phyloP scores from a whole-genome alignment of 2,329 filamentous ascomycete genomes.

The Nigrospora osmanthi region DNA sequence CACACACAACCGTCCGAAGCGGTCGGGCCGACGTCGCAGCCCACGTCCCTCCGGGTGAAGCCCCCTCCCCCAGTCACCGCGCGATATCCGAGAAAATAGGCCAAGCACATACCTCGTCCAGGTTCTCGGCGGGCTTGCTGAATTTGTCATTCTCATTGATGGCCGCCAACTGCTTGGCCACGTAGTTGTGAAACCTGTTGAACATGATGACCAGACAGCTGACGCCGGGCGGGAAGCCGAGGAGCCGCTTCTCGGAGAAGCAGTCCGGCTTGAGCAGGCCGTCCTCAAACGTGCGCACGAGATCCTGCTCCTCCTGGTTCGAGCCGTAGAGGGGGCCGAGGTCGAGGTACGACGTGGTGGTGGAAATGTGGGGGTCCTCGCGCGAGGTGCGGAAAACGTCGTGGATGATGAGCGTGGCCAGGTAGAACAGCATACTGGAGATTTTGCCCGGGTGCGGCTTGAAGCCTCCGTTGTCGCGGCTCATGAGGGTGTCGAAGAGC shows the following conservation, averaged over 20 bases:
- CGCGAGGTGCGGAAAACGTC: conserved; percentile 3
- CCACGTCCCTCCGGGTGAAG: not conserved
- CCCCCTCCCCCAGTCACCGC: too few relatives aligned
- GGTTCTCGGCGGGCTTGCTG: conserved; percentile 47
- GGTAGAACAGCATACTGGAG: conserved; percentile 67
- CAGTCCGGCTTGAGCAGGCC: conserved; percentile 66
- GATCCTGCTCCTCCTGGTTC: conserved; percentile 57
- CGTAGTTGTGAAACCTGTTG: conserved; percentile 80
- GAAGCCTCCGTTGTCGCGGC: conserved; percentile 40
- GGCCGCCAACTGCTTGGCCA: conserved; percentile 68
- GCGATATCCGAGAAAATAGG: too few relatives aligned
- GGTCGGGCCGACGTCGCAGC: conserved; percentile 19
- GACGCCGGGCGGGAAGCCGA: conserved; percentile 65
- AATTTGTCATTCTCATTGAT: conserved; percentile 85
- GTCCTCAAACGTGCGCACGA: conserved; percentile 61
- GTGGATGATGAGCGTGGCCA: conserved; percentile 59
- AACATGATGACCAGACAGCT: conserved; percentile 70
- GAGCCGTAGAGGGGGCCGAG: conserved; percentile 65
- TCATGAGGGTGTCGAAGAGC: conserved; percentile 62
- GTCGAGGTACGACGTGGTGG: conserved; percentile 67
- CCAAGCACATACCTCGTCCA: conserved; percentile 22
- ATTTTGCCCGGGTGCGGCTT: conserved; percentile 63
- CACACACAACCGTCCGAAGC: too few relatives aligned
- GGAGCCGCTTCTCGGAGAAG: conserved; percentile 63
- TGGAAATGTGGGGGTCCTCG: conserved; percentile 27